Base-by-base conservation (phyloP, 2,329 filamentous ascomycete species). In the Colletotrichum tropicale region DNA sequence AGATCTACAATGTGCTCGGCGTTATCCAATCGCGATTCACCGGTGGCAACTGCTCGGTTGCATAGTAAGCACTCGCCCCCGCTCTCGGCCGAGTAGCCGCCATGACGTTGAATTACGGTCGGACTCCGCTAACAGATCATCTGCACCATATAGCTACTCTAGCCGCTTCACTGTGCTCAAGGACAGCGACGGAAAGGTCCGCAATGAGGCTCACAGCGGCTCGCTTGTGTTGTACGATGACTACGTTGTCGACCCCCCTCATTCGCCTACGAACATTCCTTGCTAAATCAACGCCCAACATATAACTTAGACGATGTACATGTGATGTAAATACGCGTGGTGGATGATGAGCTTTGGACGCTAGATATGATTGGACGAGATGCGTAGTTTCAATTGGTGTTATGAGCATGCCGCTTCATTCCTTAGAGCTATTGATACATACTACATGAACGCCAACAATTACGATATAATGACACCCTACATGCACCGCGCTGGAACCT, bases 171-270 rank as follows among this genome's bases (percentile, higher is more conserved):
- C 70, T 10, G 64, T 72, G 26, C 32, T 60, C 9, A 72, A 72
- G 8, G 64, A 61, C 64, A 52, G 64, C n/a, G 5, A 61, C 3
- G 70, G 70, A 21, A 68, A 38, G 13, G 70, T 72, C 18, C 55
- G 32, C 8, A 72, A 72, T 6, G 9, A n/a, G n/a, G 32, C 70
- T 16, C 70, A 72, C 24, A 72, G 16, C 26, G 70, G 70, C 13
- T 58, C 48, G 6, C 70, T 72, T 6, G 70, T 61, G 26, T 36
- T 61, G 70, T 72, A 72, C 55, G 70, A 72, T 61, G 70, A 72
- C 5, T 72, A 72, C 52, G 21, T 72, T 9, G 70, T 72, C 24
- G 60, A 15, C 64, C 70, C 70, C 9, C 6, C 26, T 15, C 6
- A 68, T 6, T 72, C 70, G 52, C 70, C 70, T 3, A 72, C 70